phyloP scores from a whole-genome alignment of 2,329 filamentous ascomycete species.

The Calcarisporium arbuscula region DNA sequence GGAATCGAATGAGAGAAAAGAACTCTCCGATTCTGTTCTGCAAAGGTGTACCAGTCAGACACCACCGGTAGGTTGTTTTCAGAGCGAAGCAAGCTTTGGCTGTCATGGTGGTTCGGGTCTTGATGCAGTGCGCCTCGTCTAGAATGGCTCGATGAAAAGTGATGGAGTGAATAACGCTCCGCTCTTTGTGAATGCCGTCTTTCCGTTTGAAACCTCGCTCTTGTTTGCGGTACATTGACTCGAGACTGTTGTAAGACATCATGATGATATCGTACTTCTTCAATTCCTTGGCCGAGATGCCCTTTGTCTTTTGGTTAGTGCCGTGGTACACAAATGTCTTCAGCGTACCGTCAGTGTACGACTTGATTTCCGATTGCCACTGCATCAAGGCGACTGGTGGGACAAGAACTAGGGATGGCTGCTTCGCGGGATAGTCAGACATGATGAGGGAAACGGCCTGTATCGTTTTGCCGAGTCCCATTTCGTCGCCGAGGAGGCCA shows the following conservation, averaged over 20 bases:
- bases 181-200: slow-evolving; percentile 72
- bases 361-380: slow-evolving; percentile 77
- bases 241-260: slow-evolving; percentile 90
- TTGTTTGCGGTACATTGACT: slow-evolving; percentile 89
- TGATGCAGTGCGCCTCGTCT: slow-evolving; percentile 95
- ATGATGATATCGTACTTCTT: slow-evolving; percentile 88
- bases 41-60: slow-evolving; percentile 86
- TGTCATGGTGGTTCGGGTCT: slow-evolving; percentile 79
- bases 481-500: slow-evolving; percentile 90
- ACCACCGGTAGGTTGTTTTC: slow-evolving; percentile 87
- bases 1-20: slow-evolving; percentile 87
- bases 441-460: slow-evolving; percentile 97
- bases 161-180: slow-evolving; percentile 74
- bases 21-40: slow-evolving; percentile 98
- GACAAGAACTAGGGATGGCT: slow-evolving; percentile 81
- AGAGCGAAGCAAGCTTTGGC: slow-evolving; percentile 93
- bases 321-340: slow-evolving; percentile 90
- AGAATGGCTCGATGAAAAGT: slow-evolving; percentile 87
- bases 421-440: slow-evolving; percentile 84
- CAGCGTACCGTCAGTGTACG: slow-evolving; percentile 79
- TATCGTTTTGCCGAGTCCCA: slow-evolving; percentile 98
- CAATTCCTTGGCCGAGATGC: slow-evolving; percentile 65
- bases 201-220: slow-evolving; percentile 82
- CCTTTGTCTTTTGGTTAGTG: slow-evolving; percentile 77
- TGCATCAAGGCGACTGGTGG: slow-evolving; percentile 94